Evolutionary conservation across 2,329 filamentous ascomycete genomes (phyloP).

Genomic region (Domatiomyces catenatus): DNA sequence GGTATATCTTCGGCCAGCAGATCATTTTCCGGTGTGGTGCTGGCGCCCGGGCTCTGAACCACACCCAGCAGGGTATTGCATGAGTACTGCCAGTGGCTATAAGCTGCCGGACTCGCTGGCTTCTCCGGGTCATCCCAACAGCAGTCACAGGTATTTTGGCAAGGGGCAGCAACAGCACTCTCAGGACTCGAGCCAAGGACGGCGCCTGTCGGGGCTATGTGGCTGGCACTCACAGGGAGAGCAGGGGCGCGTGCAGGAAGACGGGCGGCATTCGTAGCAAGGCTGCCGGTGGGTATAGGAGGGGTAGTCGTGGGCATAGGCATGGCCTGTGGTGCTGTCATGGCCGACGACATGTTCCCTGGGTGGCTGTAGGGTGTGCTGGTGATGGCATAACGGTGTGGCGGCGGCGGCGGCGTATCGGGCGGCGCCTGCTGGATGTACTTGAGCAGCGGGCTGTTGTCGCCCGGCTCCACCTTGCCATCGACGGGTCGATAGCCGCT

Average conservation of each 20-base stretch:
- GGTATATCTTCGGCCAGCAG: constrained; percentile 4
- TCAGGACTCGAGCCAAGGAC: neutral
- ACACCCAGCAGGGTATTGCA: constrained; percentile 5
- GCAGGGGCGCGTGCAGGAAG: neutral
- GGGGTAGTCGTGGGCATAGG: neutral
- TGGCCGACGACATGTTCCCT: neutral
- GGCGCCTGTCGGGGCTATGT: too few relatives aligned
- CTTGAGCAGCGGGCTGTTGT: neutral
- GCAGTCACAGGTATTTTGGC: constrained; percentile 3
- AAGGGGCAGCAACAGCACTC: neutral
- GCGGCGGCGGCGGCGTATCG: neutral
- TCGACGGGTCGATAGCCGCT: constrained; percentile 4
- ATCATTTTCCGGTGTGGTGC: constrained; percentile 4
- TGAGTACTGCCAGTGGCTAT: constrained; percentile 13
- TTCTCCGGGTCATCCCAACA: neutral
- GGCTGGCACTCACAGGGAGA: too few relatives aligned
- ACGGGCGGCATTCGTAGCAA: neutral
- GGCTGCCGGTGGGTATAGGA: neutral
- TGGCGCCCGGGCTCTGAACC: neutral
- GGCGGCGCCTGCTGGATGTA: neutral
- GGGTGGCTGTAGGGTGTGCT: neutral
- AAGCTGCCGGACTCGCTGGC: neutral
- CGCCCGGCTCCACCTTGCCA: constrained; percentile 1
- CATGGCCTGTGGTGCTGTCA: neutral
- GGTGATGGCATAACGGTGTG: neutral